A percentile compares a stretch with the other conserved stretches of the same genome.
These are phyloP conservation scores for Entelexis sorbosivorans DNA, from an alignment of 1,139 yeast species.

Conservation along the genomic window DNA sequence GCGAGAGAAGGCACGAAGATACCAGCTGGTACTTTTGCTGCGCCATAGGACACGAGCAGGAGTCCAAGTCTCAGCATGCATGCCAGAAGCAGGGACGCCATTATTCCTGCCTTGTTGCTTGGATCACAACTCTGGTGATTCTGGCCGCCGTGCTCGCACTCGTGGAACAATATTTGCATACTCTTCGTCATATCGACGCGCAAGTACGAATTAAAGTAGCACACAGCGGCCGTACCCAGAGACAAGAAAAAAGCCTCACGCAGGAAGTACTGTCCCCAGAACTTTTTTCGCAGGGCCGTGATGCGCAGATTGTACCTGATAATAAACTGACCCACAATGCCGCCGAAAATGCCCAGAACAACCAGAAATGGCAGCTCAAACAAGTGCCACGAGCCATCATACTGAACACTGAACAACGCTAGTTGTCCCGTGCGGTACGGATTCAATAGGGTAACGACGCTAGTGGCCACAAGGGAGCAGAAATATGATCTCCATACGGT, in stretches of 20 bases:
- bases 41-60: slow-evolving; percentile 75
- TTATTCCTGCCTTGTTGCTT: slow-evolving; percentile 24
- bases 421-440: slow-evolving; percentile 93
- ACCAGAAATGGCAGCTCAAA: slow-evolving; percentile 76
- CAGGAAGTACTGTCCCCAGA: slow-evolving; percentile 46
- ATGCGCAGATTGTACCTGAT: slow-evolving; percentile 66
- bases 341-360: slow-evolving; percentile 79
- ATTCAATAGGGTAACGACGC: slow-evolving; percentile 57
- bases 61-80: slow-evolving; percentile 59
- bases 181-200: slow-evolving; percentile 88
- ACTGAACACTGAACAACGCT: slow-evolving; percentile 79
- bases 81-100: slow-evolving; percentile 54
- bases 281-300: slow-evolving; percentile 67
- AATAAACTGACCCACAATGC: slow-evolving; percentile 76
- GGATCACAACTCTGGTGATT: slow-evolving; percentile 24
- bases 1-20: slow-evolving; percentile 96
- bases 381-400: slow-evolving; percentile 76
- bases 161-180: slow-evolving; percentile 81
- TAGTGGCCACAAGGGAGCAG: slow-evolving; percentile 80
- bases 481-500: slow-evolving; percentile 89
- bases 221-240: slow-evolving; percentile 57
- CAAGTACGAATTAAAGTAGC: slow-evolving; percentile 75
- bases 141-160: slow-evolving; percentile 48
- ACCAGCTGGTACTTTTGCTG: slow-evolving; percentile 83
- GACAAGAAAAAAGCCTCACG: slow-evolving; percentile 65